phyloP scores from a whole-genome alignment of 495 filamentous ascomycete genomes.

The Annulohypoxylon moriforme region DNA sequence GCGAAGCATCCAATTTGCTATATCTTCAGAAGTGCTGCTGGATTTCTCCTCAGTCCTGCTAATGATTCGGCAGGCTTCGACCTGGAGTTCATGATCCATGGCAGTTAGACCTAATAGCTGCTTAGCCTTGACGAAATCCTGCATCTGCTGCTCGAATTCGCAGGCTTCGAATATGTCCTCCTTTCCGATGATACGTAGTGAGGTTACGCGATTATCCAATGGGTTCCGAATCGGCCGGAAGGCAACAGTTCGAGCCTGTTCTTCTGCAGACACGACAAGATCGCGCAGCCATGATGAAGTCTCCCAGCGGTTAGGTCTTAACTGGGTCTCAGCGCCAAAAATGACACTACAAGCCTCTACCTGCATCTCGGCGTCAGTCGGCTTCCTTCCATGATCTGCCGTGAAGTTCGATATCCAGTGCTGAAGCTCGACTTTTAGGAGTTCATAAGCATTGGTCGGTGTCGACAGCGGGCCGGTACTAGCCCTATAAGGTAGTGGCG shows the following conservation, averaged over 20 bases:
- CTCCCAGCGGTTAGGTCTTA: constrained; percentile 40
- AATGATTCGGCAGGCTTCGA: constrained; percentile 62
- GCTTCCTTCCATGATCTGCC: constrained; percentile 43
- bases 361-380: constrained; percentile 58
- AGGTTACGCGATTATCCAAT: constrained; percentile 48
- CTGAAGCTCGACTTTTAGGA: constrained; percentile 62
- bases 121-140: constrained; percentile 60
- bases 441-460: constrained; percentile 62
- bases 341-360: constrained; percentile 57
- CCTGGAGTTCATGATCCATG: constrained; percentile 64
- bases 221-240: constrained; percentile 51
- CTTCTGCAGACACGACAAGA: constrained; percentile 58
- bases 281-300: constrained; percentile 65
- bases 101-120: constrained; percentile 63
- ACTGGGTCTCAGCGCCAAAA: constrained; percentile 52
- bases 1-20: constrained; percentile 62
- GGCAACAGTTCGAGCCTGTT: constrained; percentile 48
- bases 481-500: constrained; percentile 58
- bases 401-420: constrained; percentile 52
- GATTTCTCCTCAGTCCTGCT: constrained; percentile 60
- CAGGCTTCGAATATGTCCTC: constrained; percentile 60
- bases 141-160: constrained; percentile 59
- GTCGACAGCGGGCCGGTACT: constrained; percentile 48
- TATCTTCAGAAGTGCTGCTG: constrained; percentile 54
- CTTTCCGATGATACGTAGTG: constrained; percentile 61